Percentiles rank a stretch among this genome's conserved stretches.
Evolutionary conservation across 2,329 filamentous ascomycete species (phyloP).

Genomic region (Aureobasidium sp.): DNA sequence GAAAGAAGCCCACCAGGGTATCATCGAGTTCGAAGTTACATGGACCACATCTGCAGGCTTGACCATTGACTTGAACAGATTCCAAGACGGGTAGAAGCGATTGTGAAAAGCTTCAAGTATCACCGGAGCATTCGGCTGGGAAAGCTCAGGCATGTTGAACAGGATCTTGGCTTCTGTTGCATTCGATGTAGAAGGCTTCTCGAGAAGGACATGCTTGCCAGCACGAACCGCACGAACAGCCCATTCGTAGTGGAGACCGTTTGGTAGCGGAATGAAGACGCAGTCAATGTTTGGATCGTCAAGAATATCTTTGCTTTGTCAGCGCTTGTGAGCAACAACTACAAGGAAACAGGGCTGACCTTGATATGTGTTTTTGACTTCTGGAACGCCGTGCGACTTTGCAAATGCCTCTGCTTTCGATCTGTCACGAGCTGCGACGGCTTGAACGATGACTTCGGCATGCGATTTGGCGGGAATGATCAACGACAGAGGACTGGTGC

Average conservation of each 20-base stretch:
- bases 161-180: constrained; percentile 38
- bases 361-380: constrained; percentile 21
- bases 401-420: not conserved
- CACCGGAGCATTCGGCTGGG: constrained; percentile 32
- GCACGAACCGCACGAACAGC: constrained; percentile 38
- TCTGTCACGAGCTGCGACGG: constrained; percentile 3
- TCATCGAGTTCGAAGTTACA: not conserved
- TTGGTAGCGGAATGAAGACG: constrained; percentile 44
- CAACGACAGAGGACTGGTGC: not conserved
- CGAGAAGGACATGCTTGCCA: constrained; percentile 48
- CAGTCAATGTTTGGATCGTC: constrained; percentile 39
- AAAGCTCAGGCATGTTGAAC: constrained; percentile 19
- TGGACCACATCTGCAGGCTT: constrained; percentile 18
- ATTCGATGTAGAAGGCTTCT: constrained; percentile 46
- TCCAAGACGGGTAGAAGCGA: constrained; percentile 38
- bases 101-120: constrained; percentile 46
- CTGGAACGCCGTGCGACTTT: constrained; percentile 11
- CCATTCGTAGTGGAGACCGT: constrained; percentile 39
- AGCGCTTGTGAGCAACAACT: not conserved
- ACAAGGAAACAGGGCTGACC: constrained; percentile 5
- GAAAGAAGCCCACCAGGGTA: constrained; percentile 7
- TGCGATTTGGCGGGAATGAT: constrained; percentile 3
- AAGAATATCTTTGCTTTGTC: constrained; percentile 23
- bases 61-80: constrained; percentile 31
- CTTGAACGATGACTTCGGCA: constrained; percentile 6